Conservation (phyloP, 1,139 yeast genomes). For the Sugiyamaella pinicola region DNA sequence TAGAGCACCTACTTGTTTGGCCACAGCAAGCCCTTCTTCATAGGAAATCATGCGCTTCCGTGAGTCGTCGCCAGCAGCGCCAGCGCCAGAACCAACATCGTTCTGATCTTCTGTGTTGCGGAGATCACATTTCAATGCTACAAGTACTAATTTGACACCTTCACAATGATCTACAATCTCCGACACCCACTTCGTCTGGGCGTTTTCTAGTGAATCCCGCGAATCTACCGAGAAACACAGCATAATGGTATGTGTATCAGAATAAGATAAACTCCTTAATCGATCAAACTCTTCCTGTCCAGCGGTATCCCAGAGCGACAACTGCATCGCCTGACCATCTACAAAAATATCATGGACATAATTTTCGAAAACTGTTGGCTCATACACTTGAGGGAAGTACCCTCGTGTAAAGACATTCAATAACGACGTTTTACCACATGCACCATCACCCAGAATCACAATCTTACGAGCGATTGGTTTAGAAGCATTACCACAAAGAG, state of each 20-base stretch:
- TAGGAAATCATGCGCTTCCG: conserved; percentile 58
- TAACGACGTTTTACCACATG: conserved; percentile 89
- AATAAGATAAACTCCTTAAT: conserved; percentile 82
- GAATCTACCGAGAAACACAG: conserved; percentile 94
- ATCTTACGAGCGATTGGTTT: conserved; percentile 84
- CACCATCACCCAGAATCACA: conserved; percentile 97
- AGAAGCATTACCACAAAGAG: conserved; percentile 68
- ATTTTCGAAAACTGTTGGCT: conserved; percentile 97
- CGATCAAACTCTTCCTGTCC: conserved; percentile 99
- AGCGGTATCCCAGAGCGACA: conserved; percentile 97
- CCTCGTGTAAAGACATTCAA: conserved; percentile 96
- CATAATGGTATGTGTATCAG: conserved; percentile 97
- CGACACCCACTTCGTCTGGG: conserved; percentile 93
- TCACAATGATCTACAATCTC: conserved; percentile 97
- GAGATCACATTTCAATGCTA: conserved; percentile 92
- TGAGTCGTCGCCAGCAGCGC: conserved; percentile 31
- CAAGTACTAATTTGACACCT: conserved; percentile 90
- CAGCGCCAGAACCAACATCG: conserved; percentile 35
- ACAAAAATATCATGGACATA: conserved; percentile 96
- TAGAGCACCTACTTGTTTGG: conserved; percentile 69
- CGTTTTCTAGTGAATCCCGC: conserved; percentile 91
- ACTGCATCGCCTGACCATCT: conserved; percentile 89
- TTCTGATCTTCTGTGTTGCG: conserved; percentile 54
- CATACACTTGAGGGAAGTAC: conserved; percentile 96
- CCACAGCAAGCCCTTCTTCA: conserved; percentile 84